phyloP scores from a whole-genome alignment of 1,284 basidiomycete species.

The Ustilago cynodontis region DNA sequence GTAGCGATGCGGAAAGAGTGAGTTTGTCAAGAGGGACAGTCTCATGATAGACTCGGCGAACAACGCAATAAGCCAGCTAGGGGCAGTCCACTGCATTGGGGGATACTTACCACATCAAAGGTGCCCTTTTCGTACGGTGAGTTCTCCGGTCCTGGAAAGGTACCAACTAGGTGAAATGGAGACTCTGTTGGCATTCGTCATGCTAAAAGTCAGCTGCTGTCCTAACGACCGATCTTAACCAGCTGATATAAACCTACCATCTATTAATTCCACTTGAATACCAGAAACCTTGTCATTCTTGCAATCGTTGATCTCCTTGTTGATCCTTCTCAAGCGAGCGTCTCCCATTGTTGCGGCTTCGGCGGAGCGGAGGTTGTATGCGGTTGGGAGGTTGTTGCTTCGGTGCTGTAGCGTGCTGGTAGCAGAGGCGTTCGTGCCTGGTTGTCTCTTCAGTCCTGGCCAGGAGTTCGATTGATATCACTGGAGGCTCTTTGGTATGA shows the following conservation, averaged over 20 bases:
- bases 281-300: conserved; percentile 90
- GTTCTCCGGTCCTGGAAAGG: conserved; percentile 72
- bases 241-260: conserved; percentile 69
- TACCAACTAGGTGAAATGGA: conserved; percentile 57
- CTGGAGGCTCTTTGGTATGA: neutral
- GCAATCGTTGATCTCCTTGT: conserved; percentile 86
- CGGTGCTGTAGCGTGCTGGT: neutral
- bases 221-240: neutral
- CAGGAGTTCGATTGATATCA: neutral
- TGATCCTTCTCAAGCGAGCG: conserved; percentile 86
- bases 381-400: neutral
- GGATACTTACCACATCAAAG: conserved; percentile 83
- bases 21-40: neutral
- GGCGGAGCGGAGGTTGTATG: neutral
- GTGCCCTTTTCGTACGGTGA: conserved; percentile 94
- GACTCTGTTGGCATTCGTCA: conserved; percentile 22
- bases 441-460: neutral
- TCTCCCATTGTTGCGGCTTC: conserved; percentile 73
- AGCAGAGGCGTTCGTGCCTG: neutral
- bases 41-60: neutral
- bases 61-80: neutral
- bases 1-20: neutral
- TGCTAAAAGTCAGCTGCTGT: conserved; percentile 1
- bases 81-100: neutral
- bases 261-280: conserved; percentile 86